Evolutionary conservation across 441 rosid species (phyloP), one percentile per base, ranked within the genome.

Genomic region (Adansonia madagascariensis): DNA sequence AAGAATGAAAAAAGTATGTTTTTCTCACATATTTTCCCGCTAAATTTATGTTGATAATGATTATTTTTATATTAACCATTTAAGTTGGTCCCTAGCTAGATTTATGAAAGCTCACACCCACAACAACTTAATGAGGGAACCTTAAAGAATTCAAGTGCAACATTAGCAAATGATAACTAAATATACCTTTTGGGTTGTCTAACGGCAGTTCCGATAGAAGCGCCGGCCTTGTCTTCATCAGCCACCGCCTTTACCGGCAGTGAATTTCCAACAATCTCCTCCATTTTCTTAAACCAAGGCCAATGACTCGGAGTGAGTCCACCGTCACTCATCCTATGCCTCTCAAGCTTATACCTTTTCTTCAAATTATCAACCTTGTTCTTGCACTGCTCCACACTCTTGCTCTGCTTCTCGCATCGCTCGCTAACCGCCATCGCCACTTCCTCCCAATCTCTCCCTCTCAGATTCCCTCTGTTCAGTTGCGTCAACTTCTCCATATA

Each of bases 371-470:
- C 98, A 6, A 95, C 90, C 87, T 95, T 93, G 83, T 95, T 93
- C 84, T 95, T 95, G 77, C 99, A 95, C 91, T 93, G 98, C 87
- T 95, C 98, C 78, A 94, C 97, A 78, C 90, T 93, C 90, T 93
- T 93, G 71, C 78, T 81, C 64, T 80, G 84, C 85, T 84, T 88
- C 50, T 84, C 87, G 64, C 90, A 85, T 80, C 97, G 77, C 83
- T 89, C 95, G 47, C 90, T 91, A 78, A 95, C 96, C 1, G 85
- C 70, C 57, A 85, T 82, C 50, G 98, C 98, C 76, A 93, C 97
- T 75, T 90, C 97, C 86, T 95, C 98, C 99, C 98, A 95, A 60
- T 95, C 99, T 63, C 95, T 89, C 46, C 98, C 99, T 35, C 97
- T 80, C 77, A 94, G 76, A 84, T 93, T 95, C 81, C 98, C 99